phyloP scores from a whole-genome alignment of 2,329 filamentous ascomycete species.

The Trichoderma guizhouense region DNA sequence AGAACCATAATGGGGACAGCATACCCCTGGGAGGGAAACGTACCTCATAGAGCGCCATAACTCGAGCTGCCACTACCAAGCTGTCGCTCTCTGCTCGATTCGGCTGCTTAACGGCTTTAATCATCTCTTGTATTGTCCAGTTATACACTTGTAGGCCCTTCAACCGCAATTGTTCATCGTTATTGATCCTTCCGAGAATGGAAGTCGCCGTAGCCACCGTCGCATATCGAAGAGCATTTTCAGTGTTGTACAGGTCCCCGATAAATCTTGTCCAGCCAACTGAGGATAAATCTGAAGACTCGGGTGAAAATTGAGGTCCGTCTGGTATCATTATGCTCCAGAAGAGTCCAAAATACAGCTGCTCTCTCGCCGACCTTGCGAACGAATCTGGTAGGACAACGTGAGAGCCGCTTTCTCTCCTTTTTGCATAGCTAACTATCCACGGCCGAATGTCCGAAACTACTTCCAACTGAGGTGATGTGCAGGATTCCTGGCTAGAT shows the following conservation, averaged over 20 bases:
- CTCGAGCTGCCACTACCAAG: background rate
- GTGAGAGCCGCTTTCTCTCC: background rate
- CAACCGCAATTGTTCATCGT: constrained; percentile 2
- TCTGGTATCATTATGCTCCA: constrained; percentile 3
- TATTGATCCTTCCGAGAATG: background rate
- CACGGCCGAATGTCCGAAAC: background rate
- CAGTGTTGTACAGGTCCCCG: background rate
- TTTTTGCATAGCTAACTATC: background rate
- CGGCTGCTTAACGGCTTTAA: constrained; percentile 2
- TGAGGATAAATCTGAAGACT: constrained; percentile 1
- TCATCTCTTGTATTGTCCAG: constrained; percentile 11
- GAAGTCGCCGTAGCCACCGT: background rate
- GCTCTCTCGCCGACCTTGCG: background rate
- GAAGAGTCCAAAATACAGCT: constrained; percentile 7
- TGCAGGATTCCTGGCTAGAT: background rate
- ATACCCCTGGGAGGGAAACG: background rate
- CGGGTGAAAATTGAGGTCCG: background rate
- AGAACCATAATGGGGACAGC: background rate
- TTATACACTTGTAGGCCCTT: constrained; percentile 10
- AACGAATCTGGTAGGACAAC: background rate
- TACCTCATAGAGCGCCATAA: constrained; percentile 12
- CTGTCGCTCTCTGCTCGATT: background rate
- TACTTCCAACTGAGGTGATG: background rate
- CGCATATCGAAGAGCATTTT: constrained; percentile 4
- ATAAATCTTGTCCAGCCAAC: constrained; percentile 5